Base-by-base conservation (phyloP, 768 basidiomycete species). In the Pleurotus giganteus region DNA sequence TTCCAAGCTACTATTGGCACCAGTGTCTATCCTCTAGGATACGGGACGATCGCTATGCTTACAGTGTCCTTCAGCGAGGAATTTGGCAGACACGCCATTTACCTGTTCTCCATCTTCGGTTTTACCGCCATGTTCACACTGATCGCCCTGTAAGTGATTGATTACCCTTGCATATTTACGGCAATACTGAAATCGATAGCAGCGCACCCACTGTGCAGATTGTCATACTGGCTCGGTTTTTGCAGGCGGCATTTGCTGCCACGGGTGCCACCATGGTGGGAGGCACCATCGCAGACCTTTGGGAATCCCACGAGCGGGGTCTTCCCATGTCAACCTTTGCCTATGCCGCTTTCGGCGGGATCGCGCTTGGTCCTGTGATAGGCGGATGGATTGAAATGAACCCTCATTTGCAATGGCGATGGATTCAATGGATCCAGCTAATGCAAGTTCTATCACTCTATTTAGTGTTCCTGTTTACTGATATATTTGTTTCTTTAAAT, bases 371-470 rank as follows among this genome's bases (percentile, higher is more conserved):
- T 2, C 84, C 89, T 0, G 64, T 88, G 1, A 63, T 78, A 3
- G 81, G 83, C 21, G 85, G 85, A 9, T 89, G 83, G 82, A 75
- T 88, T n/a, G 86, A 89, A 62, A 75, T 79, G 57, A 80, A 83
- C 55, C 64, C 72, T 0, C 70, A 69, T 23, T 65, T 91, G 1
- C 74, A 76, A 58, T 92, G 91, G 89, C 74, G 88, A 27, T 91
- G 90, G 89, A 89, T 94, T 26, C 83, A 91, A 62, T 92, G 89
- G 90, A 78, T 90, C 4, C 83, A 85, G 59, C 73, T 84, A 61
- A 88, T 86, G 85, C 82, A 52, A 1, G 72, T 66, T 12, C 21
- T n/a, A n/a, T 27, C 31, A 37, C 36, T 53, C 62, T 64, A 4
- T 57, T 42, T 13, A 23, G 28, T n/a, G 19, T 53, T 26, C 41